phyloP scores from a whole-genome alignment of 805 yeast species.

The Kluyveromyces wickerhamii region DNA sequence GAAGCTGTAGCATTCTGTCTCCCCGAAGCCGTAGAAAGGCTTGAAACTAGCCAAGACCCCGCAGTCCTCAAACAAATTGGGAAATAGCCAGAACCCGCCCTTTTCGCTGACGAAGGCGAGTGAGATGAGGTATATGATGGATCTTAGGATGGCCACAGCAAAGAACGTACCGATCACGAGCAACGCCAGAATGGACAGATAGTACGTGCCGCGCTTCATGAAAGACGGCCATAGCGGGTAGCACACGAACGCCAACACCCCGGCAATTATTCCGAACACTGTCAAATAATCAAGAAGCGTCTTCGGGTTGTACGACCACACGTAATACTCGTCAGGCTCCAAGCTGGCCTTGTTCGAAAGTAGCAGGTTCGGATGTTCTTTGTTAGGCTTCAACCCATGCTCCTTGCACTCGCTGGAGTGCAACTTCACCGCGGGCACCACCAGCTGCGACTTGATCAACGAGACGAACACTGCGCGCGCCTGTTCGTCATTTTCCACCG shows the following conservation, averaged over 20 bases:
- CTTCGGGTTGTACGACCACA: conserved; percentile 75
- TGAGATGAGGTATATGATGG: conserved; percentile 50
- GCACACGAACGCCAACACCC: conserved; percentile 57
- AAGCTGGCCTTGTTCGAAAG: conserved; percentile 50
- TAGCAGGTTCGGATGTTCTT: conserved; percentile 52
- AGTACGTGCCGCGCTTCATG: conserved; percentile 89
- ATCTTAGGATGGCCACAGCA: conserved; percentile 67
- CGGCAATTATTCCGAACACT: conserved; percentile 41
- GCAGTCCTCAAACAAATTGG: conserved; percentile 91
- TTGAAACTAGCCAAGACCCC: conserved; percentile 87
- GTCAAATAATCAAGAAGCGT: conserved; percentile 37
- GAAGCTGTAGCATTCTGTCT: conserved; percentile 28
- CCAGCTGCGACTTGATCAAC: conserved; percentile 64
- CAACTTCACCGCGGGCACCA: conserved; percentile 69
- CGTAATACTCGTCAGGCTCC: conserved; percentile 61
- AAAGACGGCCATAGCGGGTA: conserved; percentile 94
- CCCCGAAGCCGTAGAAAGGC: conserved; percentile 85
- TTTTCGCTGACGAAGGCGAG: conserved; percentile 31
- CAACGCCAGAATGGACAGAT: conserved; percentile 67
- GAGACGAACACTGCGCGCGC: conserved; percentile 57
- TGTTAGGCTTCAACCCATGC: conserved; percentile 55
- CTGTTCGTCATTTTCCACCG: conserved; percentile 41
- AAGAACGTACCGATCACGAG: conserved; percentile 71
- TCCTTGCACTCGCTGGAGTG: conserved; percentile 59
- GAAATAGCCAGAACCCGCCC: conserved; percentile 92